Evolutionary conservation across 345 rosid genomes (phyloP), one percentile per base, ranked within the genome.

Genomic region (Gossypium arboreum): DNA sequence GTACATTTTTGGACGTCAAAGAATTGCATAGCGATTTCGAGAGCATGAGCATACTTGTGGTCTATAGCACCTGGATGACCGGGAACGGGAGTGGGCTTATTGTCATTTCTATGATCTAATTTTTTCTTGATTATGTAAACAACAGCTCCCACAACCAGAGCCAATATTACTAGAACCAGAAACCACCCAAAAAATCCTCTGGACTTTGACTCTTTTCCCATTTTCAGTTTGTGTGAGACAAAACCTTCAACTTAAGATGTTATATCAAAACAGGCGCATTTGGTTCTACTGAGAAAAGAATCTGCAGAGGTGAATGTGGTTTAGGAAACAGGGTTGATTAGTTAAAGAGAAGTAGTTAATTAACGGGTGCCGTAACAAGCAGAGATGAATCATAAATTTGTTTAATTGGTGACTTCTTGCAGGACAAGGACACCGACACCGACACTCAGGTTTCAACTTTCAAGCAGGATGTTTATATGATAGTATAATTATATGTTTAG

Each of bases 1-100:
- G 29, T 84, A 96, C 98, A 89, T 87, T 92, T 96, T 77, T 96
- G 97, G 47, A 96, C 79, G 77, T 96, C 97, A 84, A 96, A 85
- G 92, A 96, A 96, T 67, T 96, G 91, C 83, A 89, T 74, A 29
- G 99, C 89, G 44, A 86, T 17, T 52, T 89, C 87, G 79, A 96
- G 97, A 71, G 99, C 94, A n/a, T 86, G 86, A n/a, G 87, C 78
- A 80, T 95, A 95, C 80, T 90, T 90, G 81, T 84, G 86, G 44
- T 89, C 91, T 39, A 90, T 76, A 44, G 97, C 90, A 16, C 98
- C 98, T 2, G 97, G 98, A 25, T 97, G 94, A 1, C 94, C 96
- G 0, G 97, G 97, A n/a, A 88, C 91, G 0, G 94, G 93, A 73
- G 76, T 85, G 1, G 84, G 52, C 6, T 54, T 68, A 43, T 41